Percentiles rank a stretch among this genome's conserved stretches.
These are phyloP conservation scores for Psilocybe azurescens DNA, from an alignment of 768 basidiomycete species.

Conservation along the genomic window DNA sequence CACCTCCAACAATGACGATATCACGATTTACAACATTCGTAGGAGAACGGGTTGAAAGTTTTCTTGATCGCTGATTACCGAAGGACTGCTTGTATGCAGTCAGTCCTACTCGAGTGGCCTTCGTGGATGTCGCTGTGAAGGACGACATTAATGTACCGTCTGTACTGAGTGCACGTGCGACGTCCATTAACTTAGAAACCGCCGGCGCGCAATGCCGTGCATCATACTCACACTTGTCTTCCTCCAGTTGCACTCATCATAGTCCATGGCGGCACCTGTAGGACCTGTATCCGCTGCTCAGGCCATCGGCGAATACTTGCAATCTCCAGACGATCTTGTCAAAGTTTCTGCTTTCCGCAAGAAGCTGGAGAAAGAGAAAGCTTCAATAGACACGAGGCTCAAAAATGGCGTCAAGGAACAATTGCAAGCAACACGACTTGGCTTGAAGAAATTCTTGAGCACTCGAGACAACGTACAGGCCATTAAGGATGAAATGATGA, in stretches of 20 bases:
- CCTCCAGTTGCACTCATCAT: not conserved
- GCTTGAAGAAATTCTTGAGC: slow-evolving; percentile 78
- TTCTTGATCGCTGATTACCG: not conserved
- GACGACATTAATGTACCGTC: slow-evolving; percentile 15
- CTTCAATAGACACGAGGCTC: slow-evolving; percentile 89
- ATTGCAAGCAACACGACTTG: slow-evolving; percentile 87
- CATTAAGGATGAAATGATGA: slow-evolving; percentile 86
- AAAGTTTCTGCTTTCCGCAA: slow-evolving; percentile 90
- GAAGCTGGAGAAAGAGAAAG: slow-evolving; percentile 96
- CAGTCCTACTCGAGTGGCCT: slow-evolving; percentile 15
- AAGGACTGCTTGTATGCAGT: slow-evolving; percentile 1
- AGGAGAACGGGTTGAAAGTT: slow-evolving; percentile 3
- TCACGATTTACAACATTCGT: slow-evolving; percentile 62
- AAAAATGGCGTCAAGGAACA: slow-evolving; percentile 94
- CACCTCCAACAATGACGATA: slow-evolving; percentile 94
- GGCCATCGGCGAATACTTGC: slow-evolving; percentile 87
- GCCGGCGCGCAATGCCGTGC: slow-evolving; percentile 14
- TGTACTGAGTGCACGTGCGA: slow-evolving; percentile 3
- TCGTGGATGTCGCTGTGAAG: slow-evolving; percentile 25
- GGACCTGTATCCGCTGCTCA: slow-evolving; percentile 75
- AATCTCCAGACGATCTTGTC: slow-evolving; percentile 91
- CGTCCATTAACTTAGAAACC: not conserved
- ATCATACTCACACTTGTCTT: not conserved
- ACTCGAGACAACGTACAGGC: slow-evolving; percentile 80
- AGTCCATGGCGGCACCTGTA: slow-evolving; percentile 51